Evolutionary conservation across 371 early-diverging fungal genomes (phyloP).

Genomic region (Smittium culicis): DNA sequence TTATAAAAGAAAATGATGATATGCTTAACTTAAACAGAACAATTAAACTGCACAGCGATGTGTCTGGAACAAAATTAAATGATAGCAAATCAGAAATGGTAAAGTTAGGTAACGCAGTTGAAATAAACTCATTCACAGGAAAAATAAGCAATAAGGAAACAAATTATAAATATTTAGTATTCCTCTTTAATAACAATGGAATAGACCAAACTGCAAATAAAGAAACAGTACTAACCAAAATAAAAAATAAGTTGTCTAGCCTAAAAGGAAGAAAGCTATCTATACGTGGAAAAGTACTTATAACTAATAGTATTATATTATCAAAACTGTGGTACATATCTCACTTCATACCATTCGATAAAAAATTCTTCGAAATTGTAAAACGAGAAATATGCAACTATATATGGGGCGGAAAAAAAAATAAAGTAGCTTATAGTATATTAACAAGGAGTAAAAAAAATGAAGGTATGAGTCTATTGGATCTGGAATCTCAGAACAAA

Average conservation of each 20-base stretch:
- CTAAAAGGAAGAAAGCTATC: neutral
- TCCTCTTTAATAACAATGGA: neutral
- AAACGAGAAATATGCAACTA: neutral
- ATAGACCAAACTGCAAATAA: neutral
- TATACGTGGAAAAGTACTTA: neutral
- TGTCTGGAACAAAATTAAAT: conserved; percentile 12
- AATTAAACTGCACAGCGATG: neutral
- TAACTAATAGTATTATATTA: neutral
- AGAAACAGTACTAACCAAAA: neutral
- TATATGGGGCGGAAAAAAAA: neutral
- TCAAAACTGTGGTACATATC: neutral
- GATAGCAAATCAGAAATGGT: conserved; percentile 12
- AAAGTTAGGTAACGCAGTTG: conserved; percentile 5
- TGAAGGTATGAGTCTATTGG: too few species aligned
- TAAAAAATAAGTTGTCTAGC: neutral
- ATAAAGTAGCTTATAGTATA: neutral
- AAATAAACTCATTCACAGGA: neutral
- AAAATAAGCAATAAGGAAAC: neutral
- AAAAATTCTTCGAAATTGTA: neutral
- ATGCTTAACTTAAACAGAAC: neutral
- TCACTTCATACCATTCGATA: neutral
- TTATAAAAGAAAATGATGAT: conserved; percentile 1
- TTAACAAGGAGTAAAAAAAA: neutral
- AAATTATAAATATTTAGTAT: neutral
- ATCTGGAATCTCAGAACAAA: too few species aligned